These are phyloP conservation scores for Debaryomyces prosopidis DNA, from an alignment of 805 yeast species.

Conservation along the genomic window DNA sequence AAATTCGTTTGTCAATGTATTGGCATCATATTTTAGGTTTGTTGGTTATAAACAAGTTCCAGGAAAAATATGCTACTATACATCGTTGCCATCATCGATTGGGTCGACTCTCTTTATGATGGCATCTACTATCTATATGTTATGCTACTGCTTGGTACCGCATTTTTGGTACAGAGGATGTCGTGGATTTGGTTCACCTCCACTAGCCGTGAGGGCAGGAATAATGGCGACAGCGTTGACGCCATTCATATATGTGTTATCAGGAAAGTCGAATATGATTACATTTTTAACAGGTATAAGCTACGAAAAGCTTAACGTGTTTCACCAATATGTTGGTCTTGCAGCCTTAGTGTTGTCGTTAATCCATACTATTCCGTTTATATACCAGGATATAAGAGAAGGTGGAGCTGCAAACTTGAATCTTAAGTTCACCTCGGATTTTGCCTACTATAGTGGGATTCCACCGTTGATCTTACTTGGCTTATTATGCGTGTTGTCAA, in stretches of 20 bases:
- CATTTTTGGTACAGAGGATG: constrained; percentile 54
- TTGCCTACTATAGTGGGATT: constrained; percentile 39
- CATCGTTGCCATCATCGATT: constrained; percentile 35
- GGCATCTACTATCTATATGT: constrained; percentile 31
- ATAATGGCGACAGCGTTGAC: constrained; percentile 49
- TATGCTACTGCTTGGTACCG: constrained; percentile 44
- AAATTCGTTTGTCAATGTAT: constrained; percentile 25
- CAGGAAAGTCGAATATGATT: constrained; percentile 55
- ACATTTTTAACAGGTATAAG: constrained; percentile 52
- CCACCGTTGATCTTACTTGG: constrained; percentile 49
- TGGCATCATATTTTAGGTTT: constrained; percentile 32
- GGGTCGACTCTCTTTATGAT: constrained; percentile 40
- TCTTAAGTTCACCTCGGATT: constrained; percentile 15
- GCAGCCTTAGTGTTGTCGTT: constrained; percentile 43
- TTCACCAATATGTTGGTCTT: constrained; percentile 51
- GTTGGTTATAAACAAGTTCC: constrained; percentile 37
- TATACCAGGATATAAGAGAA: constrained; percentile 43
- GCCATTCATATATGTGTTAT: constrained; percentile 50
- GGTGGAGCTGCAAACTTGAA: constrained; percentile 43
- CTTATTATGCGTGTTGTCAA: constrained; percentile 44
- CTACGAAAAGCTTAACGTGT: constrained; percentile 53
- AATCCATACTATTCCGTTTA: constrained; percentile 54
- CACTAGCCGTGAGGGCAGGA: constrained; percentile 55
- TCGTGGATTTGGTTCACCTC: constrained; percentile 59
- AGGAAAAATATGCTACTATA: constrained; percentile 17